Conservation (phyloP, 805 yeast genomes). For the Cyberlindnera americana region DNA sequence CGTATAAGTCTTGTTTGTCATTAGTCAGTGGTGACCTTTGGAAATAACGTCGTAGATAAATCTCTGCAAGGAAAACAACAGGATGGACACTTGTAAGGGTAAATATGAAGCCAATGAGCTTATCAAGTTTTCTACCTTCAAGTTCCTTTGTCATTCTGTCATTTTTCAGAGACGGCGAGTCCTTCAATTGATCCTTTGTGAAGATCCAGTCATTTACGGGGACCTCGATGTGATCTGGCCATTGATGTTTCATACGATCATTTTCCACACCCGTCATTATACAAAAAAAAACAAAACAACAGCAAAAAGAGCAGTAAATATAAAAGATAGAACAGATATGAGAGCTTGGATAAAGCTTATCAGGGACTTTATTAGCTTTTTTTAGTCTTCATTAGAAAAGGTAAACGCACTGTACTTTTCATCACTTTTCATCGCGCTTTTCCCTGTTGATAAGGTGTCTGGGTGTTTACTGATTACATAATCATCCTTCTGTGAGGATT, state of each 20-base stretch:
- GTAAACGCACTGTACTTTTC: too few species aligned
- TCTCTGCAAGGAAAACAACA: conserved; percentile 9
- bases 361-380: too few species aligned
- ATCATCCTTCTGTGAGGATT: too few species aligned
- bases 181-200: conserved; percentile 11
- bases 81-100: not conserved
- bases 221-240: conserved; percentile 20
- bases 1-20: conserved; percentile 1
- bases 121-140: conserved; percentile 2
- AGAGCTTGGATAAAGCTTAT: too few species aligned
- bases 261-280: not conserved
- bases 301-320: too few species aligned
- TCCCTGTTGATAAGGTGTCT: too few species aligned
- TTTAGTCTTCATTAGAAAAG: too few species aligned
- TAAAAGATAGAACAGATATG: too few species aligned
- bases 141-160: not conserved
- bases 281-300: too few species aligned
- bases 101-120: conserved; percentile 2
- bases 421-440: too few species aligned
- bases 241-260: conserved; percentile 11
- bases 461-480: too few species aligned
- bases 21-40: conserved; percentile 12
- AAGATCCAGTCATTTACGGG: conserved; percentile 23
- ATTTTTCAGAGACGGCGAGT: conserved; percentile 6
- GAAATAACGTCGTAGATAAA: conserved; percentile 21